These are phyloP conservation scores for Dendrostoma leiphaemia DNA, from an alignment of 2,329 filamentous ascomycete species.

Conservation along the genomic window DNA sequence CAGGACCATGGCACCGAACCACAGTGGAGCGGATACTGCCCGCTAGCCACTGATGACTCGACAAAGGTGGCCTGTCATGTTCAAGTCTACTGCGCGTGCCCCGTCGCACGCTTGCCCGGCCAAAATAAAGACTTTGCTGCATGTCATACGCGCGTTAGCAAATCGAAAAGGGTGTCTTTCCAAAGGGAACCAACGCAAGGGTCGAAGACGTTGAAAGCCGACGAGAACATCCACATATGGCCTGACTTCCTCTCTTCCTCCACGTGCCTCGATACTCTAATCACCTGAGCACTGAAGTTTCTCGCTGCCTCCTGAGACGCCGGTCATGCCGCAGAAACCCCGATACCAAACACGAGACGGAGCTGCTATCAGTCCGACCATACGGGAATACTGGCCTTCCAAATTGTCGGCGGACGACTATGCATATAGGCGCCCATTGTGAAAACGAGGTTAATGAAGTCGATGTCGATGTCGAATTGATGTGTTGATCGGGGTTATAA, in stretches of 20 bases:
- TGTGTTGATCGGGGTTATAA: too few species aligned
- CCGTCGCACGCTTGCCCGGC: conserved; percentile 1
- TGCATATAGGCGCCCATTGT: too few species aligned
- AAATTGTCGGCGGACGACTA: too few species aligned
- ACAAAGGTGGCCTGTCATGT: not conserved
- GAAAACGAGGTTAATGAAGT: not conserved
- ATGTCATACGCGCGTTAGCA: conserved; percentile 10
- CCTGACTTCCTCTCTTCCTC: not conserved
- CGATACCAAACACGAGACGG: too few species aligned
- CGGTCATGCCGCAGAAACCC: too few species aligned
- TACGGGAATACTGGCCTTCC: too few species aligned
- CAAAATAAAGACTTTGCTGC: not conserved
- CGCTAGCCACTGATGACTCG: not conserved
- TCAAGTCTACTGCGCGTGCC: too few species aligned
- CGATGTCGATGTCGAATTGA: too few species aligned
- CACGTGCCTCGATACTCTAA: too few species aligned
- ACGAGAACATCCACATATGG: not conserved
- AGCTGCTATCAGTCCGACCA: too few species aligned
- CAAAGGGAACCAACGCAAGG: not conserved
- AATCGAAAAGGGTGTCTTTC: not conserved
- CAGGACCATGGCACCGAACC: not conserved
- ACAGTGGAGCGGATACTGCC: not conserved
- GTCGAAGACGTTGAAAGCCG: not conserved
- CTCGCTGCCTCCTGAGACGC: too few species aligned
- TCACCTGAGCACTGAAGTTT: too few species aligned